A percentile compares a stretch with the other conserved stretches of the same genome.
These are phyloP conservation scores for Populus euphratica DNA, from an alignment of 345 rosid genomes.

Conservation along the genomic window DNA sequence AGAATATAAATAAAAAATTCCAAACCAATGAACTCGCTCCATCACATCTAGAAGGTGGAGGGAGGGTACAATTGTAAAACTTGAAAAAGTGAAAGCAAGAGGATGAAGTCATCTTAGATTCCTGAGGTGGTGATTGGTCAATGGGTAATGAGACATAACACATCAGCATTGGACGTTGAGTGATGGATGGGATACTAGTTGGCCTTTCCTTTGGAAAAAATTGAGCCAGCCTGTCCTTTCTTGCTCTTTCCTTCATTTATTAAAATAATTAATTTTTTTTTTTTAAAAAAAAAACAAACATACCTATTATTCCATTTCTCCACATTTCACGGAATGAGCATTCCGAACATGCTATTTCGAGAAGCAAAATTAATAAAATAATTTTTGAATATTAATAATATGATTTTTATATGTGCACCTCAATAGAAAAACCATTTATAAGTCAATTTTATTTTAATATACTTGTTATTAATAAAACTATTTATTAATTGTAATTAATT, in stretches of 20 bases:
- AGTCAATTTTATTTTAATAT: too few species aligned
- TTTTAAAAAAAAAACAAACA: too few species aligned
- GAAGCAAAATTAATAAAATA: too few species aligned
- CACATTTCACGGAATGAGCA: too few species aligned
- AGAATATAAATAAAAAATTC: not conserved
- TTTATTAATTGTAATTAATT: too few species aligned
- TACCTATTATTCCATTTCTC: too few species aligned
- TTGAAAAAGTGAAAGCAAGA: not conserved
- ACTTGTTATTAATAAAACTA: too few species aligned
- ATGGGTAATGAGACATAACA: not conserved
- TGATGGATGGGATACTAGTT: constrained; percentile 12
- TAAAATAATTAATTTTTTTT: too few species aligned
- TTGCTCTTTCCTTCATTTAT: not conserved
- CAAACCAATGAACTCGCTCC: not conserved
- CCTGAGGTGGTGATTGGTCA: constrained; percentile 24
- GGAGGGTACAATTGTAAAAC: not conserved
- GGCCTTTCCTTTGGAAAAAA: not conserved
- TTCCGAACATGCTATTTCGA: too few species aligned
- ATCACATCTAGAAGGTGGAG: not conserved
- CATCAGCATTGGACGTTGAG: not conserved
- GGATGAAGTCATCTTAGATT: not conserved
- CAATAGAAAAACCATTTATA: too few species aligned
- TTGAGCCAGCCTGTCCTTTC: not conserved
- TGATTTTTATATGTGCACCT: too few species aligned
- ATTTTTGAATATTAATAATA: too few species aligned